These are phyloP conservation scores for Apiospora saccharicola DNA, from an alignment of 2,329 filamentous ascomycete genomes.

Conservation along the genomic window DNA sequence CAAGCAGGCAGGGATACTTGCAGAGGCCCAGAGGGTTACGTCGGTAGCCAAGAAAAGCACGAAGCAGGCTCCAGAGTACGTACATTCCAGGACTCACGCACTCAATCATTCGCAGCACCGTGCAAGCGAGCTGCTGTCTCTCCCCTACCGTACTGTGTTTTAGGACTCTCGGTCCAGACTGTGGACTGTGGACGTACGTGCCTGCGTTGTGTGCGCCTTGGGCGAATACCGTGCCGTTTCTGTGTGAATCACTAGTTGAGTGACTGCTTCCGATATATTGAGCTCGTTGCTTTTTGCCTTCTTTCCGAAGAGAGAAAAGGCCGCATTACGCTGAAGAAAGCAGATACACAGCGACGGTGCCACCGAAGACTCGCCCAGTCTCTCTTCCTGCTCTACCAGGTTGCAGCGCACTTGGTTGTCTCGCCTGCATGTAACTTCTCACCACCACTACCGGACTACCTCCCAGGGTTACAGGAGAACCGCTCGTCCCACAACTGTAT, in stretches of 20 bases:
- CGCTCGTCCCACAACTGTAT: constrained; percentile 21
- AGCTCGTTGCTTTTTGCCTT: neutral
- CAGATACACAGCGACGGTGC: constrained; percentile 14
- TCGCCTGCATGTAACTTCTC: constrained; percentile 15
- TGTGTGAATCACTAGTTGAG: constrained; percentile 10
- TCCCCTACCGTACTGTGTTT: neutral
- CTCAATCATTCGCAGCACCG: neutral
- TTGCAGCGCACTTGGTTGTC: constrained; percentile 17
- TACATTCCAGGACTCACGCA: neutral
- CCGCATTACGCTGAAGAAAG: constrained; percentile 9
- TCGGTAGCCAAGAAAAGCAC: constrained; percentile 17
- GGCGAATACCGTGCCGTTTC: constrained; percentile 13
- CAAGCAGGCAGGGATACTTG: constrained; percentile 14
- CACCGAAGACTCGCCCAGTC: neutral
- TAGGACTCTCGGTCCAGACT: neutral
- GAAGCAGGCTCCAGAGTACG: constrained; percentile 15
- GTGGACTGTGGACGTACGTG: constrained; percentile 1
- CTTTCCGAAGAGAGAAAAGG: neutral
- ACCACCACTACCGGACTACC: constrained; percentile 12
- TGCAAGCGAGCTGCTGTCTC: neutral
- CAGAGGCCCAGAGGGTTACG: constrained; percentile 14
- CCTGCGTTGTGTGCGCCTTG: neutral
- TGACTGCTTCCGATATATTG: constrained; percentile 17
- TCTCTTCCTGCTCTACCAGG: neutral
- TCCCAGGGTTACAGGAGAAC: constrained; percentile 12